Base-by-base conservation (phyloP, 805 yeast species). In the Candida ulmi region DNA sequence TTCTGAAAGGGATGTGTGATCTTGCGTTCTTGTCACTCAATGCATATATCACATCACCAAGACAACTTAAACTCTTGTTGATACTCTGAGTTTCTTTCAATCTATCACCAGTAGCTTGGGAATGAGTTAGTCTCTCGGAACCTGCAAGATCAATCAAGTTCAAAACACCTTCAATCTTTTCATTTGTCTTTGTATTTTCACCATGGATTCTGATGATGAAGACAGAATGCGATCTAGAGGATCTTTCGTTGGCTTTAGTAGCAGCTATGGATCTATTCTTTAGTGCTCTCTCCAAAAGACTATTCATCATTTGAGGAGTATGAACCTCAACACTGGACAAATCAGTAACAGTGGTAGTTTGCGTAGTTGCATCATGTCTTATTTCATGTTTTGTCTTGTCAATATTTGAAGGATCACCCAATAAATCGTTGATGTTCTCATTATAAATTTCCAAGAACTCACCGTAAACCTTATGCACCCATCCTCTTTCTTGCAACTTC, bases 141-240 rank as follows among this genome's bases (percentile, higher is more conserved):
- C 99, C 99, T 0, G 99, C 99, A 40, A 91, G 67, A 62, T 91
- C 99, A 36, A 93, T 79, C 39, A 91, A 64, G 54, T 91, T 90
- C 41, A 91, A 65, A 2, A 75, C 70, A 11, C 96, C 93, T 13
- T 62, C 51, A 2, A 72, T 59, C 1, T 46, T 43, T 23, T 74
- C 75, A 0, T 76, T 74, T 0, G 83, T 76, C 9, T 53, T 51
- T 2, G 46, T 16, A 52, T 85, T 78, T 3, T 35, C 38, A 0
- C 96, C 95, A 2, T 56, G 41, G 12, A 91, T 63, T 15, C 69
- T 63, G 3, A 93, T 65, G 11, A 76, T 79, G 50, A 86, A 88
- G 1, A 91, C 80, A 4, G 86, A 80, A 58, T 91, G 99, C 0
- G 98, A 91, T 51, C 99, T 72, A 0, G 98, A 91, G 1, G 97